These are phyloP conservation scores for Achaetomium macrosporum DNA, from an alignment of 2,329 filamentous ascomycete species.

Conservation along the genomic window DNA sequence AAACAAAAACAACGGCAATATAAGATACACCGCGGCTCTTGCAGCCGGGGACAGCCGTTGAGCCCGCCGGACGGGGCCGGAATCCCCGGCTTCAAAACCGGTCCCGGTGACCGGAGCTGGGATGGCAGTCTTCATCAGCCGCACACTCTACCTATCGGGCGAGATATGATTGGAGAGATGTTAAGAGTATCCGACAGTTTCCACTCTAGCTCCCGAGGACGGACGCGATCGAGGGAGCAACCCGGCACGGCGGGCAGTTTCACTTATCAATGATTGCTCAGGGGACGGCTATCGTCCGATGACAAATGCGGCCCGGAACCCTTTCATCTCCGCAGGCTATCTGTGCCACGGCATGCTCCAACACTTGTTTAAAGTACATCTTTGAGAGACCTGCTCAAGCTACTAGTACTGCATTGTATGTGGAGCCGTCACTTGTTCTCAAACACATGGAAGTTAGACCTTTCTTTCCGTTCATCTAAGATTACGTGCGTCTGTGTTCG, in stretches of 20 bases:
- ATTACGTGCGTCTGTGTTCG: too few species aligned
- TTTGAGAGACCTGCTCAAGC: too few species aligned
- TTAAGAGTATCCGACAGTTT: neutral
- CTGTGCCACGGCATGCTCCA: too few species aligned
- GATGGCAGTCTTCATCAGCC: constrained; percentile 7
- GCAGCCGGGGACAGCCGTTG: neutral
- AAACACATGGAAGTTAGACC: too few species aligned
- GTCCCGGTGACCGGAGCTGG: neutral
- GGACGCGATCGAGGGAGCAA: neutral
- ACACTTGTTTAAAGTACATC: too few species aligned
- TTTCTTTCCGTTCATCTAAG: too few species aligned
- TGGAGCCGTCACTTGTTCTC: too few species aligned
- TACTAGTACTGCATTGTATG: too few species aligned
- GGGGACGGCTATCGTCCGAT: neutral
- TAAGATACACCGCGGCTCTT: constrained; percentile 1
- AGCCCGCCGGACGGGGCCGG: neutral
- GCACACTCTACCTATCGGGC: neutral
- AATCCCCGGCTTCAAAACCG: neutral
- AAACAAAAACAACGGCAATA: constrained; percentile 22
- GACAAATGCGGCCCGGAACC: neutral
- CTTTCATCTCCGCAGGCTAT: too few species aligned
- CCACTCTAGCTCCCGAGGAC: too few species aligned
- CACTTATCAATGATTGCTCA: too few species aligned
- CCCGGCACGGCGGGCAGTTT: too few species aligned
- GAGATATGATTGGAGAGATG: neutral